A percentile compares a stretch with the other conserved stretches of the same genome.
Conservation (phyloP, 495 filamentous ascomycete species). For the Immersiella caudata region DNA sequence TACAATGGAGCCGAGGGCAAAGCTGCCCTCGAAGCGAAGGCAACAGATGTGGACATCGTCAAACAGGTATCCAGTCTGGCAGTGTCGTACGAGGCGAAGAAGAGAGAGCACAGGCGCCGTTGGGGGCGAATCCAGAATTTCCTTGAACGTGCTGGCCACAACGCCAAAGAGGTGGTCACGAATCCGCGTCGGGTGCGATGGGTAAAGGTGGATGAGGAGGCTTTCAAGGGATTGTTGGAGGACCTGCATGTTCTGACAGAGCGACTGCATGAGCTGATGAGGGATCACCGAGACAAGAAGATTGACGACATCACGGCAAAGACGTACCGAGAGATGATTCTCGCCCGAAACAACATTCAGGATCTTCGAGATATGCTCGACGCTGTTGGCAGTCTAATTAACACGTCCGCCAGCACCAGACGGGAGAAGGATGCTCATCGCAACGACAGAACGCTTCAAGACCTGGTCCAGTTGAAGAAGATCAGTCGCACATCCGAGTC, state of each 20-base stretch:
- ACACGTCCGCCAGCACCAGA: conserved; percentile 24
- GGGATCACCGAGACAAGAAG: conserved; percentile 27
- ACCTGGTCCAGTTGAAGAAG: conserved; percentile 36
- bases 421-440: conserved; percentile 13
- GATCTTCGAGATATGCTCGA: conserved; percentile 36
- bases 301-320: conserved; percentile 40
- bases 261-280: conserved; percentile 38
- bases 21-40: conserved; percentile 11
- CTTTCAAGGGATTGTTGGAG: conserved; percentile 31
- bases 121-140: conserved; percentile 36
- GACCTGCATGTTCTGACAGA: conserved; percentile 39
- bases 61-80: conserved; percentile 35
- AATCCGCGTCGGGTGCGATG: conserved; percentile 37
- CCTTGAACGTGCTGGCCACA: conserved; percentile 28
- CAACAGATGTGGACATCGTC: conserved; percentile 27
- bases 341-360: conserved; percentile 34
- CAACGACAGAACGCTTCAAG: conserved; percentile 34
- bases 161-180: conserved; percentile 37
- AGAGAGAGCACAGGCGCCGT: conserved; percentile 26
- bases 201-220: conserved; percentile 35
- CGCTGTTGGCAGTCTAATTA: conserved; percentile 29
- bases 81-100: conserved; percentile 36
- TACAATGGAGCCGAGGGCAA: conserved; percentile 3
- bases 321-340: conserved; percentile 41
- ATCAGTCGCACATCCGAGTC: conserved; percentile 31